Conservation (phyloP, 164 flowering plant species). For the Magnolia officinalis region DNA sequence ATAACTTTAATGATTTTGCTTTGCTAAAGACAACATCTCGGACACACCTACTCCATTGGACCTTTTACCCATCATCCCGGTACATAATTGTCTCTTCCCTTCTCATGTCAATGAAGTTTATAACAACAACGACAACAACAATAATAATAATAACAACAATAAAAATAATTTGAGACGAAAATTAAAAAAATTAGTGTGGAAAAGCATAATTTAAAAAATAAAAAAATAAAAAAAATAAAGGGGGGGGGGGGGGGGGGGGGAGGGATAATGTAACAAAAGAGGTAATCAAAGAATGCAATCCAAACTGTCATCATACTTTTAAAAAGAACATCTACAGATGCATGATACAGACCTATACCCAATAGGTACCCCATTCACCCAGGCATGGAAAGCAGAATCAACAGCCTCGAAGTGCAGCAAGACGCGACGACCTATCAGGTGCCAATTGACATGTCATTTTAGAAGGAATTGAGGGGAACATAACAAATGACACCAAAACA, state of each 20-base stretch:
- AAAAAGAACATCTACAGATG: not conserved
- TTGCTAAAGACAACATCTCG: too few relatives aligned
- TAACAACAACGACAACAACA: too few relatives aligned
- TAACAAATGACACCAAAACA: not conserved
- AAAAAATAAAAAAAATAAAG: too few relatives aligned
- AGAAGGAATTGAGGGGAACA: not conserved
- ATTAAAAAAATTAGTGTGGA: not conserved
- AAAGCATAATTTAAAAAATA: not conserved
- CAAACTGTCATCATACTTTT: not conserved
- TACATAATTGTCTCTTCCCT: too few relatives aligned
- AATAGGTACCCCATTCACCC: constrained; percentile 82
- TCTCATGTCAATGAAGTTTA: too few relatives aligned
- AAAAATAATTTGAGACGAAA: too few relatives aligned
- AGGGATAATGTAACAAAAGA: not conserved
- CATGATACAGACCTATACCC: constrained; percentile 75
- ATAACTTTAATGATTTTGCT: too few relatives aligned
- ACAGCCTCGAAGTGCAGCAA: constrained; percentile 94
- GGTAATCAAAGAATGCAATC: not conserved
- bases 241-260: too few relatives aligned
- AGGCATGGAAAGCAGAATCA: constrained; percentile 89
- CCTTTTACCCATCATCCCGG: too few relatives aligned
- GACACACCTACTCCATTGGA: too few relatives aligned
- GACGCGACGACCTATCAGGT: constrained; percentile 71
- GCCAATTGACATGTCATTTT: not conserved
- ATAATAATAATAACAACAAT: too few relatives aligned